These are phyloP conservation scores for Blastobotrys proliferans DNA, from an alignment of 1,139 yeast genomes.

Conservation along the genomic window DNA sequence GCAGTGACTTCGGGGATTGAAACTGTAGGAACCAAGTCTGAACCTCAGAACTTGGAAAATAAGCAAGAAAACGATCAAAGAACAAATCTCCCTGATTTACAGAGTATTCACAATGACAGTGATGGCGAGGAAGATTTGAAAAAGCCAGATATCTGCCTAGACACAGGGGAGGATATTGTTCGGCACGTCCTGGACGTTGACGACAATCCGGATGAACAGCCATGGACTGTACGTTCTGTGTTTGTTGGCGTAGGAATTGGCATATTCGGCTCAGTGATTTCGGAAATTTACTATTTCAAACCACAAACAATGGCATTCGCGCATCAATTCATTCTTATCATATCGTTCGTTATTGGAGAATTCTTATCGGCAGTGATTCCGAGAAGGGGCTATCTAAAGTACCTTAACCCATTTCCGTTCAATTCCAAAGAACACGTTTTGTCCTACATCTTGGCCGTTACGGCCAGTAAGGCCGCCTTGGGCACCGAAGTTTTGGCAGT, in stretches of 20 bases:
- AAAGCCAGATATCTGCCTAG: neutral
- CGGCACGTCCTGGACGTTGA: slow-evolving; percentile 6
- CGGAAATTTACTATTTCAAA: slow-evolving; percentile 34
- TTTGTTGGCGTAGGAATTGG: slow-evolving; percentile 32
- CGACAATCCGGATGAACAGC: slow-evolving; percentile 27
- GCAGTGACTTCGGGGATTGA: too few relatives aligned
- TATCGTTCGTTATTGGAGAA: slow-evolving; percentile 32
- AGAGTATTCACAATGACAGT: too few relatives aligned
- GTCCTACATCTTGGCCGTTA: slow-evolving; percentile 49
- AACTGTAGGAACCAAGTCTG: too few relatives aligned
- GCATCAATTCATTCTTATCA: slow-evolving; percentile 32
- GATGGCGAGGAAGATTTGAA: neutral
- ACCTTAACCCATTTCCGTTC: slow-evolving; percentile 51
- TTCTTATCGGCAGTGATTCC: slow-evolving; percentile 28
- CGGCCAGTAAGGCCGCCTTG: slow-evolving; percentile 53
- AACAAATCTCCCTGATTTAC: too few relatives aligned
- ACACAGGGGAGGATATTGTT: slow-evolving; percentile 11
- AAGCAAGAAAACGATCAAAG: too few relatives aligned
- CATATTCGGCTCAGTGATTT: slow-evolving; percentile 34
- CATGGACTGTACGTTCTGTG: slow-evolving; percentile 32
- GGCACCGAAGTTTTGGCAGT: slow-evolving; percentile 55
- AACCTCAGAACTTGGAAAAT: too few relatives aligned
- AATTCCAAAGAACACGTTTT: slow-evolving; percentile 56
- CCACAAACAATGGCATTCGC: slow-evolving; percentile 34
- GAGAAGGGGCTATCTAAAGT: slow-evolving; percentile 20